Evolutionary conservation across 768 basidiomycete species (phyloP).

Genomic region (Lenzites betulinus): DNA sequence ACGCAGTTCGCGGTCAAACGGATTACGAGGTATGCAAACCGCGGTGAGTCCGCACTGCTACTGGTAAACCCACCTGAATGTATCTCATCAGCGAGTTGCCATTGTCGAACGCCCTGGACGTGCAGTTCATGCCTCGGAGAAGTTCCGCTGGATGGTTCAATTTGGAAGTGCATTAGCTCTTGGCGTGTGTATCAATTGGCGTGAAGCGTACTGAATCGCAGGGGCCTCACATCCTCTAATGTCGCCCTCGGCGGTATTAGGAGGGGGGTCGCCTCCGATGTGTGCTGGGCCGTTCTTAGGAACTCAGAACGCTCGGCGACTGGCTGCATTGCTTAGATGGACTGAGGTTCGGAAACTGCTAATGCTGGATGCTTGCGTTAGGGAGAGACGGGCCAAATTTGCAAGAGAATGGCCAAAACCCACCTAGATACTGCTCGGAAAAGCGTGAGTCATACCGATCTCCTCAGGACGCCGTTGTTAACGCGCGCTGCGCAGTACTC

Average conservation of each 20-base stretch:
- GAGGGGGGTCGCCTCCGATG: background rate
- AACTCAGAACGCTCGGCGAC: too few species aligned
- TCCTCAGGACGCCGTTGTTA: too few species aligned
- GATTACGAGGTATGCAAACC: too few species aligned
- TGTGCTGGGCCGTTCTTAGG: background rate
- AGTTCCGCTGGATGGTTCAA: background rate
- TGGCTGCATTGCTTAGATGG: too few species aligned
- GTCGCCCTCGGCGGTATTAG: background rate
- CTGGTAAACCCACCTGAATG: background rate
- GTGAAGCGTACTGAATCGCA: background rate
- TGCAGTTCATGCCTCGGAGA: background rate
- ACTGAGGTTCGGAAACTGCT: too few species aligned
- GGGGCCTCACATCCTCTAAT: background rate
- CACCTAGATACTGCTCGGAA: too few species aligned
- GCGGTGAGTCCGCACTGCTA: too few species aligned
- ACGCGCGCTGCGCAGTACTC: too few species aligned
- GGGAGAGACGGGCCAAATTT: too few species aligned
- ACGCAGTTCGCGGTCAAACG: background rate
- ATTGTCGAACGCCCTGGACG: background rate
- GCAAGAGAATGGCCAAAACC: too few species aligned
- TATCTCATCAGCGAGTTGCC: background rate
- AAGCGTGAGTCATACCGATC: too few species aligned
- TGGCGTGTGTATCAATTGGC: background rate
- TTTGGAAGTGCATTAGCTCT: background rate
- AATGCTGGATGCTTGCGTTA: too few species aligned